Evolutionary conservation across 1,139 yeast species (phyloP).

Genomic region (Taiozyma sp.): DNA sequence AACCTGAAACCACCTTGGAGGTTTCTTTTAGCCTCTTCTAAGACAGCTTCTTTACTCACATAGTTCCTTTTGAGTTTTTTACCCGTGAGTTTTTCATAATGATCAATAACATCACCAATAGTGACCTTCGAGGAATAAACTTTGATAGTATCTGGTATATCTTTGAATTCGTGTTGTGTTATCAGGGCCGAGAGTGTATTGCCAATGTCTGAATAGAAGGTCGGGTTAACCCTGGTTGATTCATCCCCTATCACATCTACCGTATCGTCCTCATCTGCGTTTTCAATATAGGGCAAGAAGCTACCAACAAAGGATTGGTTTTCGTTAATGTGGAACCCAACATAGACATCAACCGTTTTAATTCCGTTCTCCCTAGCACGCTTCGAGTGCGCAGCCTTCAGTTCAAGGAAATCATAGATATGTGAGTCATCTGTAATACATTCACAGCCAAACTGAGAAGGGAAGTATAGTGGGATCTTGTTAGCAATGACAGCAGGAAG

Average conservation of each 20-base stretch:
- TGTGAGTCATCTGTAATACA: conserved; percentile 24
- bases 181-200: conserved; percentile 38
- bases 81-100: conserved; percentile 37
- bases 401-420: conserved; percentile 32
- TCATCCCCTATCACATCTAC: conserved; percentile 40
- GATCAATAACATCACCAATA: conserved; percentile 34
- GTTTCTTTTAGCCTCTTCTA: conserved; percentile 28
- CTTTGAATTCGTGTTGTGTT: conserved; percentile 30
- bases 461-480: conserved; percentile 48
- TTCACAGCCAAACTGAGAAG: conserved; percentile 58
- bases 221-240: conserved; percentile 29
- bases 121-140: conserved; percentile 38
- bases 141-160: conserved; percentile 40
- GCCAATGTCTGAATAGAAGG: conserved; percentile 45
- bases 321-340: conserved; percentile 34
- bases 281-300: conserved; percentile 30
- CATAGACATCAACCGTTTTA: conserved; percentile 44
- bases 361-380: conserved; percentile 40
- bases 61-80: conserved; percentile 31
- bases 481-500: conserved; percentile 35
- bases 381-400: conserved; percentile 37
- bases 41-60: conserved; percentile 8
- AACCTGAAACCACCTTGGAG: conserved; percentile 17
- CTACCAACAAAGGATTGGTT: conserved; percentile 14
- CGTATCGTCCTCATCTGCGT: conserved; percentile 26